Evolutionary conservation across 768 basidiomycete genomes (phyloP), one percentile per base, ranked within the genome.

Genomic region (Leccinum barrowsii): DNA sequence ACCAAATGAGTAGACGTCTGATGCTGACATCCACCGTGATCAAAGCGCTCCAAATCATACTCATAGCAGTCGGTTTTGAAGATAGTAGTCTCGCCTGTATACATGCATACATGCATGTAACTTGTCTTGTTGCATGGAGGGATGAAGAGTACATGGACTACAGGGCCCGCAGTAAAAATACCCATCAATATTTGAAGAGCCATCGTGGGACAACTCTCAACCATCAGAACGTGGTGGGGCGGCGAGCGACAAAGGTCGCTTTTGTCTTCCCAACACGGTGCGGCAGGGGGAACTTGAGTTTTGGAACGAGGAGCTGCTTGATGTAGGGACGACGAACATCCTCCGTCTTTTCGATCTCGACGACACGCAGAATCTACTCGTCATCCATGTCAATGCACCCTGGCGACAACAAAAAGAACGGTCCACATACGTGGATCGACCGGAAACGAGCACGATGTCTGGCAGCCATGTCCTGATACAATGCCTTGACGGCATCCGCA

Each of bases 401-500:
- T 22, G 22, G 32, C 7, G 22, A 19, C 44, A 19, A 21, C 11
- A 5, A 8, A 7, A 15, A n/a, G 17, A 50, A 19, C n/a, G 11
- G 19, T 12, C 71, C 10, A 73, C 90, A 63, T 67, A 95, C 92
- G 77, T 96, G 94, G 76, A 98, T 95, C 47, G 93, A 98, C 77
- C 96, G 85, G 89, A 98, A 98, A 74, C 97, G 94, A 64, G 97
- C 97, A 78, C 96, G 94, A 78, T 99, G 96, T 66, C 95, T 85
- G 62, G 97, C 94, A 70, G 97, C 93, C 96, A 99, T 98, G 78
- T 98, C 96, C 80, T 98, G 96, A 86, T 98, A 98, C 75, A 98
- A 77, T 67, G 87, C 82, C 83, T 91, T 94, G 74, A 98, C 97
- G 58, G 97, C 96, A 74, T 92, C 95, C 60, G 92, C 88, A 64